Evolutionary conservation across 129 eudicot genomes (phyloP).

Genomic region (Apium graveolens): DNA sequence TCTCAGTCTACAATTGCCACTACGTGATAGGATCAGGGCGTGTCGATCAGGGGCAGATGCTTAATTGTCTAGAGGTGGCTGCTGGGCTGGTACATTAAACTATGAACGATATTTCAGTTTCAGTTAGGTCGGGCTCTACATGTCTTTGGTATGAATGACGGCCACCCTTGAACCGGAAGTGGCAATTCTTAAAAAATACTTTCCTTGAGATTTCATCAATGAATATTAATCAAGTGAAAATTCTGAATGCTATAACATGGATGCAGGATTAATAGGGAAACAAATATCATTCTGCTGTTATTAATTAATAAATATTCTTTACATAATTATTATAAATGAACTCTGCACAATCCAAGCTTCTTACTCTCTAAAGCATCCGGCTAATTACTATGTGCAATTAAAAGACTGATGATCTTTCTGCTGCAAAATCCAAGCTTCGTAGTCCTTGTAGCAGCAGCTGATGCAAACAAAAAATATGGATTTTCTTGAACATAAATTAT

Average conservation of each 20-base stretch:
- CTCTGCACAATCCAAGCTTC: slow-evolving; percentile 9
- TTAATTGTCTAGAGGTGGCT: neutral
- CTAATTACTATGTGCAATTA: neutral
- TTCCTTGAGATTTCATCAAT: neutral
- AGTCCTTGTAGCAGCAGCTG: slow-evolving; percentile 11
- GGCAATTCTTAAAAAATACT: neutral
- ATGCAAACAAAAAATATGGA: slow-evolving; percentile 3
- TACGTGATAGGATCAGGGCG: neutral
- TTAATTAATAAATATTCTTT: neutral
- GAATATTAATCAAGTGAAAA: neutral
- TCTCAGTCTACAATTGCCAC: neutral
- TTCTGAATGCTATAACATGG: neutral
- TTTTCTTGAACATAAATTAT: slow-evolving; percentile 6
- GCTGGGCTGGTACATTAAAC: neutral
- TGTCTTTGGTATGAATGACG: neutral
- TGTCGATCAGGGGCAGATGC: neutral
- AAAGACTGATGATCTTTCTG: neutral
- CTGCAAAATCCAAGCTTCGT: slow-evolving; percentile 13
- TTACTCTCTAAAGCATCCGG: neutral
- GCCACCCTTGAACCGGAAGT: neutral
- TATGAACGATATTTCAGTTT: neutral
- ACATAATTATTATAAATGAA: neutral
- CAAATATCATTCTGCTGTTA: neutral
- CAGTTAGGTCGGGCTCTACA: neutral
- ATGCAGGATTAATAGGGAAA: neutral